These are phyloP conservation scores for Penicillium sp. DNA, from an alignment of 2,329 filamentous ascomycete genomes.

Conservation along the genomic window DNA sequence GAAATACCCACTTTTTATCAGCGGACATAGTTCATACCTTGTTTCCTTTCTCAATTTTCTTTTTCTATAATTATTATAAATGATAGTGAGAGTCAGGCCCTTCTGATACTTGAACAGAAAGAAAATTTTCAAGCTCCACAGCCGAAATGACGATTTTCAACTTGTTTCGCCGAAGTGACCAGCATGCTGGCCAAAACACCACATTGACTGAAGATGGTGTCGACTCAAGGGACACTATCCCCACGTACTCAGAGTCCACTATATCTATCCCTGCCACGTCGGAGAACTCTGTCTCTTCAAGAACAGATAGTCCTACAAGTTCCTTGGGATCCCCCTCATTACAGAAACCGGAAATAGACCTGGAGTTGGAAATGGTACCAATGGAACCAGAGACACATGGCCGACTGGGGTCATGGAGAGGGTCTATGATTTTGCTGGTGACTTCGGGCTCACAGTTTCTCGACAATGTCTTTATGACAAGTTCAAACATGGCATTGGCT, in stretches of 20 bases:
- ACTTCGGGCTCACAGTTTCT: slow-evolving; percentile 47
- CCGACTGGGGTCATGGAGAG: slow-evolving; percentile 40
- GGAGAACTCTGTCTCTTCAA: not conserved
- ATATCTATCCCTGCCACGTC: slow-evolving; percentile 14
- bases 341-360: slow-evolving; percentile 17
- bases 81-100: not conserved
- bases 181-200: not conserved
- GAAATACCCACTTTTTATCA: slow-evolving; percentile 1
- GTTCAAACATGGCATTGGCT: slow-evolving; percentile 43
- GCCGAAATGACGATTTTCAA: slow-evolving; percentile 17
- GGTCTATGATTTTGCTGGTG: slow-evolving; percentile 39
- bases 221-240: not conserved
- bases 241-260: slow-evolving; percentile 18
- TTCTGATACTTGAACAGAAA: not conserved
- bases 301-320: slow-evolving; percentile 15
- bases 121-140: not conserved
- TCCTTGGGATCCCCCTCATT: slow-evolving; percentile 14
- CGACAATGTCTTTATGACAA: slow-evolving; percentile 49
- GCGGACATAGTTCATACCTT: slow-evolving; percentile 8
- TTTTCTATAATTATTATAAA: slow-evolving; percentile 4
- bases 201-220: slow-evolving; percentile 1
- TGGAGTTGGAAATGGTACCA: slow-evolving; percentile 26
- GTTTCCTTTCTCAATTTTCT: not conserved
- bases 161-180: slow-evolving; percentile 14
- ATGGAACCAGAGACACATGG: slow-evolving; percentile 31